These are phyloP conservation scores for Kazachstania africana DNA, from an alignment of 805 yeast species.

Conservation along the genomic window DNA sequence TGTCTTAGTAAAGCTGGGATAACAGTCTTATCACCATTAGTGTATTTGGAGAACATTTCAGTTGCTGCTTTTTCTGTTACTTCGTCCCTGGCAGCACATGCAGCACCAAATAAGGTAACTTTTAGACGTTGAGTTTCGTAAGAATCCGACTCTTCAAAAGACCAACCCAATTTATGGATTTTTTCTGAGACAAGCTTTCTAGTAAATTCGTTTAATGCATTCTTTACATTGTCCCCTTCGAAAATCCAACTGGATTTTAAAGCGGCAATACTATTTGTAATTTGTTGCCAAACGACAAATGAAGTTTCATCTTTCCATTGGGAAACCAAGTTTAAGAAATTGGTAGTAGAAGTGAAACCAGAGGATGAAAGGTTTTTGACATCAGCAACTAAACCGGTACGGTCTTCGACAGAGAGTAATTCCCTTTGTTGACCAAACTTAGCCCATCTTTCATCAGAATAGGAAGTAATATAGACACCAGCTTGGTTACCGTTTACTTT, in stretches of 20 bases:
- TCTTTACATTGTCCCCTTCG: constrained; percentile 35
- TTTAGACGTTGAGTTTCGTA: constrained; percentile 56
- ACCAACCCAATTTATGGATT: constrained; percentile 51
- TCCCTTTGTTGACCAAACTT: constrained; percentile 49
- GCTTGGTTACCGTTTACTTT: constrained; percentile 64
- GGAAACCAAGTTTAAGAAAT: constrained; percentile 45
- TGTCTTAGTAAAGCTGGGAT: constrained; percentile 64
- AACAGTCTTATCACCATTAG: constrained; percentile 51
- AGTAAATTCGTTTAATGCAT: constrained; percentile 39
- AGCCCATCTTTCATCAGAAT: constrained; percentile 54
- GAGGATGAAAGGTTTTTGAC: constrained; percentile 59
- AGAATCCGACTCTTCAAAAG: constrained; percentile 41
- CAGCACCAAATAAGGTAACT: constrained; percentile 47
- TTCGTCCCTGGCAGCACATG: constrained; percentile 40
- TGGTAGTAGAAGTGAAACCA: constrained; percentile 52
- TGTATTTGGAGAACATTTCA: constrained; percentile 39
- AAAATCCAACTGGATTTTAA: constrained; percentile 45
- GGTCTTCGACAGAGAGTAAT: constrained; percentile 59
- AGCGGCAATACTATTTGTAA: constrained; percentile 35
- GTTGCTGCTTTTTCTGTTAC: constrained; percentile 36
- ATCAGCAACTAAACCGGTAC: constrained; percentile 72
- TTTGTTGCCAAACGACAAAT: constrained; percentile 58
- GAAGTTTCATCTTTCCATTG: constrained; percentile 50
- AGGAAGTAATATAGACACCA: constrained; percentile 65
- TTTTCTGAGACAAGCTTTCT: constrained; percentile 44